Base-by-base conservation (phyloP, 1,139 yeast genomes). In the Candida sojae region DNA sequence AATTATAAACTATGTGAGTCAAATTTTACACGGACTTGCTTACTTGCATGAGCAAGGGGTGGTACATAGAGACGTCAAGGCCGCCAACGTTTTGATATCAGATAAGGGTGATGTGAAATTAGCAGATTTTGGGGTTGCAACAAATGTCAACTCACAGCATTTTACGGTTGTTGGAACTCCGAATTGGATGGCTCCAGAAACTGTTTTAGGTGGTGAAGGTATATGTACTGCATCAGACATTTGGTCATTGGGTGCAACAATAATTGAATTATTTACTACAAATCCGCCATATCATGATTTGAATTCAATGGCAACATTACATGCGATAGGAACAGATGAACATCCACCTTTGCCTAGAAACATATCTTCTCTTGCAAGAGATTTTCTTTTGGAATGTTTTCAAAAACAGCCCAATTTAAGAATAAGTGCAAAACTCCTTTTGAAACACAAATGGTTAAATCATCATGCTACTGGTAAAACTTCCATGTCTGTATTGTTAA, bases 221-320 rank as follows among this genome's bases (percentile, higher is more conserved):
- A 85, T 95, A 3, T 86, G 96, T 37, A 83, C 96, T 0, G 88
- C 96, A 0, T 88, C 96, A 4, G 96, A 88, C 64, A 80, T 87
- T 26, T 88, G 96, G 98, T 88, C 97, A n/a, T 68, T 93, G 34
- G 99, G 98, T 1, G 96, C 97, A 13, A 93, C 98, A 0, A 81
- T 92, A 4, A 83, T 92, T 8, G 99, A 93, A 63, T 70, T 93
- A 44, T 72, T 90, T 47, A 87, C 97, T 0, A 96, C 90, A 0
- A 77, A 83, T 46, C 98, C 99, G 0, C 97, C 98, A 0, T 90
- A 89, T 58, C 86, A 87, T 54, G 86, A 89, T 44, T 70, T 87
- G 48, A 84, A 86, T 50, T 89, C 91, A 26, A 87, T 91, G 84
- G 89, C 96, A 0, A 92, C 97, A 0, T 75, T 93, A 54, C 96